Conservation (phyloP, 768 basidiomycete genomes). For the Leucogyrophana mollusca region DNA sequence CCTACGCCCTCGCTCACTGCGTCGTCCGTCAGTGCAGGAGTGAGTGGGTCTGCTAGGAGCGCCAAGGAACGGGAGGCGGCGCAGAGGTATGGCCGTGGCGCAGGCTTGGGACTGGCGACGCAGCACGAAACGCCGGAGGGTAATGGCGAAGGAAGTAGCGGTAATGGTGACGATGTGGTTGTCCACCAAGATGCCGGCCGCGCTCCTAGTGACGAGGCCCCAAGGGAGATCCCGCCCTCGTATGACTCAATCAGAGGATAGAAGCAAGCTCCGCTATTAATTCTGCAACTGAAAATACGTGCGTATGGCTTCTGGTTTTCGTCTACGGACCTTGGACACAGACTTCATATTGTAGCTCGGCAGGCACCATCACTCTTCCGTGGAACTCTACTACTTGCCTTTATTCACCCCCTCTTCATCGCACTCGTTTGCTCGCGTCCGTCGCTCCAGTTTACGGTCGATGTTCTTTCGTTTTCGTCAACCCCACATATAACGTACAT, state of each 20-base stretch:
- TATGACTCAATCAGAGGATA: conserved; percentile 23
- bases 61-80: conserved; percentile 25
- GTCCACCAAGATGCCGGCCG: conserved; percentile 27
- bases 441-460: no score
- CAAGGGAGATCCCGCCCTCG: conserved; percentile 25
- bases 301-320: no score
- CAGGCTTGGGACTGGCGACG: conserved; percentile 17
- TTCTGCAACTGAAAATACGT: no score
- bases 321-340: no score
- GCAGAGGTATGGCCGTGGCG: conserved; percentile 7
- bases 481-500: no score
- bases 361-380: no score
- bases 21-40: conserved; percentile 2
- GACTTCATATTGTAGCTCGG: no score
- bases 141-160: background rate
- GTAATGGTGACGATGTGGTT: conserved; percentile 17
- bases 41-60: conserved; percentile 5
- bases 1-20: conserved; percentile 20
- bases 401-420: no score
- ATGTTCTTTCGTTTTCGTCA: no score
- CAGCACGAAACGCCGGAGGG: conserved; percentile 19
- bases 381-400: no score
- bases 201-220: conserved; percentile 19
- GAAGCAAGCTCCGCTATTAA: no score
- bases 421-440: no score